Evolutionary conservation across 2,329 filamentous ascomycete species (phyloP).

Genomic region (Aspergillus fischeri): DNA sequence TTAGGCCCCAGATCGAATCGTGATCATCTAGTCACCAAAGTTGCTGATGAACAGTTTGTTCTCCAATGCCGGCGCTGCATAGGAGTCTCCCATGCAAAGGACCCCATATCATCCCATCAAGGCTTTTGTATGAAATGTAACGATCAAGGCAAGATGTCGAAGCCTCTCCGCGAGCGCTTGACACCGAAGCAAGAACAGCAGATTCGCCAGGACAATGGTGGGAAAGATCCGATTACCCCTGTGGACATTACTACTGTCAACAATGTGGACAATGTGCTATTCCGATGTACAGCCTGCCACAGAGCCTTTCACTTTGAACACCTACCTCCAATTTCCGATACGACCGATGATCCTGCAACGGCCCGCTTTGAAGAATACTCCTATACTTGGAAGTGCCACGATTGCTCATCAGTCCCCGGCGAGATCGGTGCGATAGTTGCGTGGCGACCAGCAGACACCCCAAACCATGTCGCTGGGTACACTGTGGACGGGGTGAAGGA

Average conservation of each 20-base stretch:
- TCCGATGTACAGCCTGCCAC: conserved; percentile 74
- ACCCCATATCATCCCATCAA: conserved; percentile 64
- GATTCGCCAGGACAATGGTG: conserved; percentile 71
- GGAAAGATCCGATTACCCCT: conserved; percentile 68
- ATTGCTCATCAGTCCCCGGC: conserved; percentile 61
- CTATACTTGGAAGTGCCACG: conserved; percentile 71
- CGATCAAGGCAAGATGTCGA: conserved; percentile 62
- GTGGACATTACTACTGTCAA: conserved; percentile 66
- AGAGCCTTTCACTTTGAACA: conserved; percentile 82
- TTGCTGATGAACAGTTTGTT: conserved; percentile 71
- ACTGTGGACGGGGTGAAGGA: conserved; percentile 58
- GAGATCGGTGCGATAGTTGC: conserved; percentile 79
- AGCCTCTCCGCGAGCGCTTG: conserved; percentile 67
- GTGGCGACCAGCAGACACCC: conserved; percentile 69
- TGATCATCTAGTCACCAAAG: conserved; percentile 87
- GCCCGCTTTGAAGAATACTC: conserved; percentile 70
- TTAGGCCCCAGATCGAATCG: conserved; percentile 68
- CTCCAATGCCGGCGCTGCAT: conserved; percentile 88
- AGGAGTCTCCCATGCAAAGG: conserved; percentile 63
- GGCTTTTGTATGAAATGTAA: conserved; percentile 69
- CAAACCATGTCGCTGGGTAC: conserved; percentile 52
- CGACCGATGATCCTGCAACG: conserved; percentile 43
- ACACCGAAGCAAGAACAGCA: conserved; percentile 79
- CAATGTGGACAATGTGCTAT: conserved; percentile 71
- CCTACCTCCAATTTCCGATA: conserved; percentile 51